Conservation (phyloP, 2,329 filamentous ascomycete genomes). For the Emericellopsis cladophorae region DNA sequence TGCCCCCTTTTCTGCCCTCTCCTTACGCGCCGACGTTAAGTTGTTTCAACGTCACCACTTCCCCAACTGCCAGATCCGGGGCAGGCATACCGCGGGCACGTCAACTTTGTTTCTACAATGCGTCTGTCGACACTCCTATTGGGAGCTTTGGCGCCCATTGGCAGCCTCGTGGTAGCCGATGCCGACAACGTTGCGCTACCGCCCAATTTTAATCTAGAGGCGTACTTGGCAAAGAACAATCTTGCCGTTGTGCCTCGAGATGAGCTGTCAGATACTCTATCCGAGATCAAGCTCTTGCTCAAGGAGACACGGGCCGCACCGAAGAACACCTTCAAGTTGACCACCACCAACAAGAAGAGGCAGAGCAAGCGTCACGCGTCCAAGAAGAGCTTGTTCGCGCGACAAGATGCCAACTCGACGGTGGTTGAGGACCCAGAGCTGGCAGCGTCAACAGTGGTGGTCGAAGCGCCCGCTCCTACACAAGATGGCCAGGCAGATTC, state of each 20-base stretch:
- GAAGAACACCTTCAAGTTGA: not conserved
- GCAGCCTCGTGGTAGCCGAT: not conserved
- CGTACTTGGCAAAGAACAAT: slow-evolving; percentile 27
- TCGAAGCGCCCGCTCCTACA: not conserved
- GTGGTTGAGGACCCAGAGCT: not conserved
- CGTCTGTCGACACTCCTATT: not conserved
- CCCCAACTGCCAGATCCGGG: no score
- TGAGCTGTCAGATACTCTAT: slow-evolving; percentile 29
- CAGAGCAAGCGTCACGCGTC: not conserved
- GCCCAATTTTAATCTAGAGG: slow-evolving; percentile 17
- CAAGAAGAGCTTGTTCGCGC: not conserved
- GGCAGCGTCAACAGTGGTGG: no score
- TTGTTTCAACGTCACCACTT: no score
- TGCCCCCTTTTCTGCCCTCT: no score
- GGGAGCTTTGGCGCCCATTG: not conserved
- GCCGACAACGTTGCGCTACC: not conserved
- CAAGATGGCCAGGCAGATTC: not conserved
- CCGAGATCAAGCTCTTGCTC: slow-evolving; percentile 26
- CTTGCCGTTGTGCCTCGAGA: slow-evolving; percentile 29
- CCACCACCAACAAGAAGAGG: slow-evolving; percentile 2
- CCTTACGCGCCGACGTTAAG: no score
- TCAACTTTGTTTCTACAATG: not conserved
- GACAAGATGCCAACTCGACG: slow-evolving; percentile 1
- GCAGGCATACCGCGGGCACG: not conserved
- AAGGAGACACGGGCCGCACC: slow-evolving; percentile 11